These are phyloP conservation scores for Galeopsis tetrahit DNA, from an alignment of 257 asterid genomes.

Conservation along the genomic window DNA sequence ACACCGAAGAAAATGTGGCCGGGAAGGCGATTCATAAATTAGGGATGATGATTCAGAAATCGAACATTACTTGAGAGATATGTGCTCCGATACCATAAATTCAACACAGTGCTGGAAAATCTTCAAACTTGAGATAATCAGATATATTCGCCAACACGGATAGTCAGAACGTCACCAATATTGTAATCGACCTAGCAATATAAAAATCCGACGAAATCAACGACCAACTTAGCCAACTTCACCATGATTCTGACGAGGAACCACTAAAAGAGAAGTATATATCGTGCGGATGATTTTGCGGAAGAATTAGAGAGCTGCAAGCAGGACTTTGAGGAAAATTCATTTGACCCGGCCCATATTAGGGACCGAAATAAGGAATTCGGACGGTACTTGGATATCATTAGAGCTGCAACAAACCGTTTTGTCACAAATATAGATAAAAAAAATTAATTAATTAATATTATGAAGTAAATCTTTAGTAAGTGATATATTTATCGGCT, in stretches of 20 bases:
- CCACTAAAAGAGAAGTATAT: slow-evolving; percentile 18
- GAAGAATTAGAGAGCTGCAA: slow-evolving; percentile 37
- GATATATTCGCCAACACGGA: not conserved
- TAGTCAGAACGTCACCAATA: too few relatives aligned
- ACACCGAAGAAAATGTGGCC: not conserved
- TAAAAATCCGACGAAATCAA: too few relatives aligned
- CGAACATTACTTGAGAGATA: too few relatives aligned
- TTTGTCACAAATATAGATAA: not conserved
- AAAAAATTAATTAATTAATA: not conserved
- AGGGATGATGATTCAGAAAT: not conserved
- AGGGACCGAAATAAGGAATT: slow-evolving; percentile 37
- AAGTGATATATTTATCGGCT: too few relatives aligned
- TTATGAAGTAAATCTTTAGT: too few relatives aligned
- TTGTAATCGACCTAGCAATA: too few relatives aligned
- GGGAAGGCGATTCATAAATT: not conserved
- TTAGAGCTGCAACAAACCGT: slow-evolving; percentile 23
- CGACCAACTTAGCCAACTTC: slow-evolving; percentile 5
- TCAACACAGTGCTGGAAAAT: too few relatives aligned
- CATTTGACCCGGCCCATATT: slow-evolving; percentile 33
- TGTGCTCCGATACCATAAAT: too few relatives aligned
- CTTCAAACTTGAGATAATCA: too few relatives aligned
- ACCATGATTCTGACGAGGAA: not conserved
- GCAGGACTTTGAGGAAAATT: slow-evolving; percentile 4
- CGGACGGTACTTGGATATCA: slow-evolving; percentile 19
- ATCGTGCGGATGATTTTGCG: slow-evolving; percentile 34